These are phyloP conservation scores for Xanthoconium separans DNA, from an alignment of 1,284 basidiomycete species.

Conservation along the genomic window DNA sequence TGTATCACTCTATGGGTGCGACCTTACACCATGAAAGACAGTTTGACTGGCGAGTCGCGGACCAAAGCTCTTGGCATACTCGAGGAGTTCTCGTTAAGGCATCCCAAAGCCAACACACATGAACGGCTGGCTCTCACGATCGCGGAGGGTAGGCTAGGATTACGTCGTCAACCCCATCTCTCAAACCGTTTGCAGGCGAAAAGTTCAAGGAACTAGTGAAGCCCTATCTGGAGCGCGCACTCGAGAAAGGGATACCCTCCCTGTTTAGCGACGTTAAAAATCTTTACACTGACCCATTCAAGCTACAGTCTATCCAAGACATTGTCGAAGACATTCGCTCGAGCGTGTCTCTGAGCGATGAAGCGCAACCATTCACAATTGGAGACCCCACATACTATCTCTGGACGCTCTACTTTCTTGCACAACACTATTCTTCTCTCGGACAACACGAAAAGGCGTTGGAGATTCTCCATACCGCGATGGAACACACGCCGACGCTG, in stretches of 20 bases:
- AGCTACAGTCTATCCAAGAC: conserved; percentile 71
- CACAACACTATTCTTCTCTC: conserved; percentile 84
- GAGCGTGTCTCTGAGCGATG: conserved; percentile 31
- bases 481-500: conserved; percentile 89
- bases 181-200: conserved; percentile 40
- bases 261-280: conserved; percentile 92
- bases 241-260: conserved; percentile 90
- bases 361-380: conserved; percentile 27
- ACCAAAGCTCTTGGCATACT: conserved; percentile 58
- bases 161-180: background rate
- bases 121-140: conserved; percentile 70
- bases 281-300: conserved; percentile 69
- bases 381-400: conserved; percentile 85
- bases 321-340: conserved; percentile 59
- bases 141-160: conserved; percentile 47
- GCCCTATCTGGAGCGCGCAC: conserved; percentile 69
- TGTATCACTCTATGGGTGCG: background rate
- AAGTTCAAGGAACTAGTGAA: conserved; percentile 68
- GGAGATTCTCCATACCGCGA: conserved; percentile 62
- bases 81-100: conserved; percentile 55
- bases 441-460: conserved; percentile 60
- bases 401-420: conserved; percentile 95
- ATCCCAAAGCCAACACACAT: conserved; percentile 74
- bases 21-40: conserved; percentile 28
- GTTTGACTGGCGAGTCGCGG: conserved; percentile 51